These are phyloP conservation scores for Paramecium octaurelia DNA, from an alignment of 73 alveolate genomes.

Conservation along the genomic window DNA sequence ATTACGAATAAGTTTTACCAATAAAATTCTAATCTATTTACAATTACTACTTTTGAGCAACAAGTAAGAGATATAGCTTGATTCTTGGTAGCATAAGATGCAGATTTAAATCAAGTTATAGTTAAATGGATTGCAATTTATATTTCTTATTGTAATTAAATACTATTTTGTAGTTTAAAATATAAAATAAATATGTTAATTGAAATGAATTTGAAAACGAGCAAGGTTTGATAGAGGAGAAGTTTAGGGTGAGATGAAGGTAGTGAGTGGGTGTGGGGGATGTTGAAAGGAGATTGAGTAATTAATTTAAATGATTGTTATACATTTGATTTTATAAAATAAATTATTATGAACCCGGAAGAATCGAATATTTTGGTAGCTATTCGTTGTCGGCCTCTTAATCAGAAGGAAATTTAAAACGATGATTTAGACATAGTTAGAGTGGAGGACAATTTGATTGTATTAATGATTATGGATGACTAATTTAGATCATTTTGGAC, in stretches of 20 bases:
- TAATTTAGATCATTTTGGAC: conserved; percentile 70
- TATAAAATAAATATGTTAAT: neutral
- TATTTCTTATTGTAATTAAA: too few species aligned
- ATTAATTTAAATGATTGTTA: neutral
- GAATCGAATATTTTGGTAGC: conserved; percentile 93
- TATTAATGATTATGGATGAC: neutral
- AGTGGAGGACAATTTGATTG: conserved; percentile 75
- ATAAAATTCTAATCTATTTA: too few species aligned
- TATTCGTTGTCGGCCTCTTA: conserved; percentile 90
- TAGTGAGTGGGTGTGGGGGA: neutral
- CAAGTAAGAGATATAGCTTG: too few species aligned
- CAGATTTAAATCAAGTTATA: too few species aligned
- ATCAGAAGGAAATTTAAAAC: conserved; percentile 72
- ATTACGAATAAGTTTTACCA: too few species aligned
- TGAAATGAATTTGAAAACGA: neutral
- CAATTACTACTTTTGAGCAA: too few species aligned
- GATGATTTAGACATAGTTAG: conserved; percentile 60
- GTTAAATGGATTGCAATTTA: neutral
- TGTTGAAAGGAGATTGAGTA: neutral
- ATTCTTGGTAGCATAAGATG: too few species aligned
- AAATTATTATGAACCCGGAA: conserved; percentile 47
- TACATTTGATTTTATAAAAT: neutral
- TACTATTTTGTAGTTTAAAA: neutral
- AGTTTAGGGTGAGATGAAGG: neutral
- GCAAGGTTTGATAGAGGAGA: too few species aligned